A percentile compares a stretch with the other conserved stretches of the same genome.
Evolutionary conservation across 2,329 filamentous ascomycete genomes (phyloP).

Genomic region (Trichoderma koningii): DNA sequence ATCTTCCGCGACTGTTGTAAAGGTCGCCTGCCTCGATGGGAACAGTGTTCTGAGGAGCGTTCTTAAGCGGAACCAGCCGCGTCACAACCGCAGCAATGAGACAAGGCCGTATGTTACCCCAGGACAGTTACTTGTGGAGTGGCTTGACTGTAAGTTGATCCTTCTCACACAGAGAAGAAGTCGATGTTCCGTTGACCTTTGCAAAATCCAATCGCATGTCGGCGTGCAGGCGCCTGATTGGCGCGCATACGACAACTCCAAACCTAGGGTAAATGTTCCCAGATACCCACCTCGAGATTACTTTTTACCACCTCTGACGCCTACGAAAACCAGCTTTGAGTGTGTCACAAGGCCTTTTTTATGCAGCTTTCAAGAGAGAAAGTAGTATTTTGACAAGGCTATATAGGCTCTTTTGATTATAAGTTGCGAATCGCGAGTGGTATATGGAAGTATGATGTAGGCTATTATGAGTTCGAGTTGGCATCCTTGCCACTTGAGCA

Average conservation of each 20-base stretch:
- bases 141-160: background rate
- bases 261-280: background rate
- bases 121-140: background rate
- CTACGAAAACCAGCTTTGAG: background rate
- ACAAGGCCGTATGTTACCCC: no score
- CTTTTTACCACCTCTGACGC: conserved; percentile 5
- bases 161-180: background rate
- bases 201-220: background rate
- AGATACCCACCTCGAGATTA: conserved; percentile 1
- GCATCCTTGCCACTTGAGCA: background rate
- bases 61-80: no score
- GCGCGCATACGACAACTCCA: conserved; percentile 3
- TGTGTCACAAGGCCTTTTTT: background rate
- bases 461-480: background rate
- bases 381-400: background rate
- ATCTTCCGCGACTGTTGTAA: no score
- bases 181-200: background rate
- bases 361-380: background rate
- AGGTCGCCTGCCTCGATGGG: no score
- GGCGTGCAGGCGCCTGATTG: background rate
- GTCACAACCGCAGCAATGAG: no score
- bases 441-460: background rate
- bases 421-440: background rate
- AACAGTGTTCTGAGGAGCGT: no score
- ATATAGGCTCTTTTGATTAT: background rate